phyloP scores from a whole-genome alignment of 495 filamentous ascomycete genomes.

The Chlorociboria aeruginascens region DNA sequence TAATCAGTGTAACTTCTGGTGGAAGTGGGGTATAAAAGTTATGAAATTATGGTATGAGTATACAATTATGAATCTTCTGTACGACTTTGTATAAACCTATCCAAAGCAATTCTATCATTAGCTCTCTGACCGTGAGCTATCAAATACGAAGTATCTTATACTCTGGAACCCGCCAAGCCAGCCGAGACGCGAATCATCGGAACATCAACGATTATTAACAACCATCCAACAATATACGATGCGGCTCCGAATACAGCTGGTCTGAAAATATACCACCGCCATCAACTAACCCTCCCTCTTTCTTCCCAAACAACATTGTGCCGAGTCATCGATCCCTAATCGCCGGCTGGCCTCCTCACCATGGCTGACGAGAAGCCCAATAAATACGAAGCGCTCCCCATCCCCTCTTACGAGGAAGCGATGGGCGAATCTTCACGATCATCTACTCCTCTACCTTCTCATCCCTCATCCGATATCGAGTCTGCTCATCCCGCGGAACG shows the following conservation, averaged over 20 bases:
- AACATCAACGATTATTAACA: neutral
- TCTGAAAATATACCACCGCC: slow-evolving; percentile 9
- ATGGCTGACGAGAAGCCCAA: slow-evolving; percentile 50
- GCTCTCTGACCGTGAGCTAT: neutral
- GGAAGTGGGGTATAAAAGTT: no score
- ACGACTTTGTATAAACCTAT: neutral
- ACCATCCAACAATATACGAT: slow-evolving; percentile 6
- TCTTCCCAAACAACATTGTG: neutral
- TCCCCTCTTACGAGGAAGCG: slow-evolving; percentile 93
- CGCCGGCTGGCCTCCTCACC: neutral
- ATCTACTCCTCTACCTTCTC: neutral
- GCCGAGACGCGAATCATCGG: slow-evolving; percentile 6
- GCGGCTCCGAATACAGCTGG: slow-evolving; percentile 15
- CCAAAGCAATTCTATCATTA: neutral
- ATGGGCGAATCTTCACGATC: slow-evolving; percentile 21
- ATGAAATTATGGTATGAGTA: no score
- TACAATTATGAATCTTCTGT: no score
- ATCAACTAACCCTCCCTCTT: neutral
- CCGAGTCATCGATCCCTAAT: neutral
- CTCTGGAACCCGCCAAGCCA: no score
- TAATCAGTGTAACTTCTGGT: no score
- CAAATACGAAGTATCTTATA: neutral
- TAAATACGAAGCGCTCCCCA: slow-evolving; percentile 58
- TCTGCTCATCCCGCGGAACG: slow-evolving; percentile 25
- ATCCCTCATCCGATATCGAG: slow-evolving; percentile 1